Evolutionary conservation across 169 alveolate genomes (phyloP).

Genomic region (Plasmodium adleri): DNA sequence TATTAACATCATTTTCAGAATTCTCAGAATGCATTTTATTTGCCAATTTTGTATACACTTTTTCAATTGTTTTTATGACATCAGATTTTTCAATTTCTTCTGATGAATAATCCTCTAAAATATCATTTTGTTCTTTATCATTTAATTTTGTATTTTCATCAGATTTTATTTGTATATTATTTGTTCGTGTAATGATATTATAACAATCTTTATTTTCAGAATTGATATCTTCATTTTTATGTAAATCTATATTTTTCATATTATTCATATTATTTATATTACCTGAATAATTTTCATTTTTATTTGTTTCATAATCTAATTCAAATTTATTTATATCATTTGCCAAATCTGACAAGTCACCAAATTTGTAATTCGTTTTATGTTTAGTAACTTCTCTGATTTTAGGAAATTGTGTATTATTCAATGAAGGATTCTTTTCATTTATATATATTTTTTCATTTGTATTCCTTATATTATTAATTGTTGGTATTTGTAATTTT

Average conservation of each 20-base stretch:
- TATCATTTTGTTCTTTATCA: slow-evolving; percentile 27
- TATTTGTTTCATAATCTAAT: slow-evolving; percentile 21
- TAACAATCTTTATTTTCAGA: slow-evolving; percentile 18
- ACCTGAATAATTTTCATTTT: slow-evolving; percentile 18
- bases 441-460: neutral
- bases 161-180: slow-evolving; percentile 3
- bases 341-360: slow-evolving; percentile 30
- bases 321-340: slow-evolving; percentile 23
- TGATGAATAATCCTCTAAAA: neutral
- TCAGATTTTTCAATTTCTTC: slow-evolving; percentile 54
- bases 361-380: slow-evolving; percentile 33
- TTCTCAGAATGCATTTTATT: slow-evolving; percentile 45
- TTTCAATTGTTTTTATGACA: slow-evolving; percentile 44
- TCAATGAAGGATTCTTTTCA: neutral
- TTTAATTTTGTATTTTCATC: slow-evolving; percentile 13
- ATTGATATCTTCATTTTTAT: slow-evolving; percentile 5
- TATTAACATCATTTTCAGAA: slow-evolving; percentile 42
- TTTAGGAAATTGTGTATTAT: slow-evolving; percentile 10
- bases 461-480: slow-evolving; percentile 16
- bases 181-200: neutral
- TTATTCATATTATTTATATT: neutral
- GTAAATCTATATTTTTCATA: neutral
- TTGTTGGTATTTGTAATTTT: slow-evolving; percentile 36
- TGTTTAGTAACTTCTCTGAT: slow-evolving; percentile 9
- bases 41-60: slow-evolving; percentile 55